Evolutionary conservation across 345 rosid genomes (phyloP).

Genomic region (Triadica sebifera): DNA sequence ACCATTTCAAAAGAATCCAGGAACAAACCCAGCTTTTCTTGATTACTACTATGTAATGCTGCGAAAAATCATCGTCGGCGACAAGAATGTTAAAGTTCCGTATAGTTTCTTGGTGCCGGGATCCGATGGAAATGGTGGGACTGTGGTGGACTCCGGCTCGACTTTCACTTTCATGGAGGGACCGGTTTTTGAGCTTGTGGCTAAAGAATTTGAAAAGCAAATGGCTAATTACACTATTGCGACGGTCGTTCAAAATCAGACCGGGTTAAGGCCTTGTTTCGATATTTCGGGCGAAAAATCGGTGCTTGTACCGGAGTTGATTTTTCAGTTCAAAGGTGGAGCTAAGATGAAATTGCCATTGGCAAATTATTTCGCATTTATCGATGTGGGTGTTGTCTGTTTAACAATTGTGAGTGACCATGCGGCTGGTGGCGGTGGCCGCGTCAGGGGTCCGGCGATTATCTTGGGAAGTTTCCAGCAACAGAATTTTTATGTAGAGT

Average conservation of each 20-base stretch:
- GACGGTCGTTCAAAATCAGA: constrained; percentile 31
- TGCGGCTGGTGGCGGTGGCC: constrained; percentile 49
- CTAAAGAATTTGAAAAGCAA: constrained; percentile 53
- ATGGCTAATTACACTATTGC: constrained; percentile 58
- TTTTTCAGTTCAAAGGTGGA: constrained; percentile 75
- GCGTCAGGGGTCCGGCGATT: constrained; percentile 82
- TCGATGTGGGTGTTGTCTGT: constrained; percentile 38
- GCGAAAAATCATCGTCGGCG: constrained; percentile 63
- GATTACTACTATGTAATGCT: constrained; percentile 62
- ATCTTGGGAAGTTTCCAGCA: constrained; percentile 81
- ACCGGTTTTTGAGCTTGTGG: constrained; percentile 50
- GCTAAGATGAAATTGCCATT: constrained; percentile 64
- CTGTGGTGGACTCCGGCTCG: constrained; percentile 86
- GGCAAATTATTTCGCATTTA: constrained; percentile 53
- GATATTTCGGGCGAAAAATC: constrained; percentile 47
- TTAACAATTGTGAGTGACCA: constrained; percentile 46
- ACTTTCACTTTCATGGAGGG: constrained; percentile 84
- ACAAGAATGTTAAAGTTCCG: constrained; percentile 52
- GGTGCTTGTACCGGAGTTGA: constrained; percentile 43
- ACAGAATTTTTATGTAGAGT: constrained; percentile 73
- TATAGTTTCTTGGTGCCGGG: constrained; percentile 53
- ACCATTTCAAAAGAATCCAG: constrained; percentile 52
- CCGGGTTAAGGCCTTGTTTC: constrained; percentile 70
- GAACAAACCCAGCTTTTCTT: constrained; percentile 34
- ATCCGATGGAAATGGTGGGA: constrained; percentile 69